Percentiles rank a stretch among this genome's conserved stretches.
phyloP scores from a whole-genome alignment of 306 rosid genomes.

The Biancaea sappan region DNA sequence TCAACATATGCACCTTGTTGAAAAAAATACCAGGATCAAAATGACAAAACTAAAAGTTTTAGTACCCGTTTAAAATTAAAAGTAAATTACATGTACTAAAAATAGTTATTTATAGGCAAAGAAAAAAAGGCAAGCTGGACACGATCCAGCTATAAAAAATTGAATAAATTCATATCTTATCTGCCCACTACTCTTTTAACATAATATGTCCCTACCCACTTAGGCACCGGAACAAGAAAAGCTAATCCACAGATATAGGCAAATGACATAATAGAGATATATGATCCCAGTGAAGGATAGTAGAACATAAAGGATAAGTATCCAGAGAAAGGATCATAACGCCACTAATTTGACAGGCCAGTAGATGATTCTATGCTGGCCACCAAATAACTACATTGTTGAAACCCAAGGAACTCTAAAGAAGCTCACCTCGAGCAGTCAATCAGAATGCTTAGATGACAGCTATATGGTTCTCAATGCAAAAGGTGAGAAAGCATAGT shows the following conservation, averaged over 20 bases:
- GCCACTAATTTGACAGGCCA: constrained; percentile 13
- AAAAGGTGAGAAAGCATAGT: neutral
- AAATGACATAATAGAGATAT: neutral
- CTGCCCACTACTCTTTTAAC: neutral
- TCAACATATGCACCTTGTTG: neutral
- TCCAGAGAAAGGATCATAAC: neutral
- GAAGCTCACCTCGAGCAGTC: neutral
- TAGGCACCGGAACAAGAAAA: neutral
- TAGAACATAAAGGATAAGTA: neutral
- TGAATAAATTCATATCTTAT: constrained; percentile 1
- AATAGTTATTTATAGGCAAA: neutral
- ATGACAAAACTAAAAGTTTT: neutral
- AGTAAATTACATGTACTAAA: neutral
- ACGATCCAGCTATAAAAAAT: neutral
- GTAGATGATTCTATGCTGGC: neutral
- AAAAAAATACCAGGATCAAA: neutral
- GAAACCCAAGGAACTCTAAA: constrained; percentile 6
- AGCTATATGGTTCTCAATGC: constrained; percentile 6
- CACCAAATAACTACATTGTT: neutral
- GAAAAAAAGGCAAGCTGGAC: neutral
- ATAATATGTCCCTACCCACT: neutral
- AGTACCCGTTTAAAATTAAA: neutral
- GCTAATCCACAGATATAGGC: neutral
- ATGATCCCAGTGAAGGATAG: neutral
- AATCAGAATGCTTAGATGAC: neutral